phyloP scores from a whole-genome alignment of 225 moss, liverwort and hornwort genomes.

The Marchantia paleacea region DNA sequence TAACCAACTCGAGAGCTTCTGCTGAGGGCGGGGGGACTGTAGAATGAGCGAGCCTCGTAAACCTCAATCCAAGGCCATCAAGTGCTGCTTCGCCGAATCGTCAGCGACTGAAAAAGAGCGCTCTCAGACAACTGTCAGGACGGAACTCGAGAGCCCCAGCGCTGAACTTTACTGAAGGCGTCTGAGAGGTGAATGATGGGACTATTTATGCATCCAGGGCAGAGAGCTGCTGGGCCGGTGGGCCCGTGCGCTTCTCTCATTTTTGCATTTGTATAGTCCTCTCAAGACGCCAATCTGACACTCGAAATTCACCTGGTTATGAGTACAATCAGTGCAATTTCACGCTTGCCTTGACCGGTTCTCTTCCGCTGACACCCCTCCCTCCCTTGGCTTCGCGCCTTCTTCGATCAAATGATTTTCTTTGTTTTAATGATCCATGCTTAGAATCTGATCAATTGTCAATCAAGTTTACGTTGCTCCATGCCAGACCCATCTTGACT shows the following conservation, averaged over 20 bases:
- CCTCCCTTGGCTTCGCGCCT: not conserved
- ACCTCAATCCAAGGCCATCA: slow-evolving; percentile 4
- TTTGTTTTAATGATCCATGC: not conserved
- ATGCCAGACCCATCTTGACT: not conserved
- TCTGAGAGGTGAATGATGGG: slow-evolving; percentile 9
- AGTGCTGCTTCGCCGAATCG: slow-evolving; percentile 4
- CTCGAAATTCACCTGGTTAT: slow-evolving; percentile 15
- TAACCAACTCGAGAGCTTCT: not conserved
- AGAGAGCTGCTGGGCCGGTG: not conserved
- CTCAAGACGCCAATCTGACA: slow-evolving; percentile 11
- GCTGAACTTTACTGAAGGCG: slow-evolving; percentile 5
- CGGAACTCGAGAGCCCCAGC: not conserved
- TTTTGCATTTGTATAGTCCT: slow-evolving; percentile 7
- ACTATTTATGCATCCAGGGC: slow-evolving; percentile 17
- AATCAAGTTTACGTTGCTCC: not conserved
- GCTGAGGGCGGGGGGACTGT: not conserved
- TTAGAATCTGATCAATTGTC: not conserved
- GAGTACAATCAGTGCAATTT: slow-evolving; percentile 14
- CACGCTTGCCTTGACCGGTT: not conserved
- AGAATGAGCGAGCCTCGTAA: not conserved
- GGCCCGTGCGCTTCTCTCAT: not conserved
- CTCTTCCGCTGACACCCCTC: not conserved
- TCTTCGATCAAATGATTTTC: slow-evolving; percentile 6
- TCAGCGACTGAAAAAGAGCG: slow-evolving; percentile 8
- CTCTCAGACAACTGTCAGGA: slow-evolving; percentile 7